These are phyloP conservation scores for Penicillium sp. DNA, from an alignment of 2,329 filamentous ascomycete genomes.

Conservation along the genomic window DNA sequence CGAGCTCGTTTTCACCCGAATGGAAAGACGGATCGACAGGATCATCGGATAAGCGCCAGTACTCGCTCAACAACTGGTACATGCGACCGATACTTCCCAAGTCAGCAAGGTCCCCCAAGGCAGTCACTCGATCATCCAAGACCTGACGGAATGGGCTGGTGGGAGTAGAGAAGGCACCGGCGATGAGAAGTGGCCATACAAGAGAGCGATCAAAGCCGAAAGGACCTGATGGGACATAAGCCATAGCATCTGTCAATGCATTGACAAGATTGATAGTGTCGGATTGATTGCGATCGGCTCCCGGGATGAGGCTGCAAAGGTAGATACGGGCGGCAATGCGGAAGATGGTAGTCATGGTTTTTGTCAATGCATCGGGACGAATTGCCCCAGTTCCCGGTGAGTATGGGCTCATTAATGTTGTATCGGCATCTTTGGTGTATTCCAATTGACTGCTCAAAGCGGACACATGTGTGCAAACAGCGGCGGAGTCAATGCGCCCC, in stretches of 20 bases:
- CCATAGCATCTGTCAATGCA: constrained; percentile 73
- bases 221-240: constrained; percentile 77
- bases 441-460: constrained; percentile 85
- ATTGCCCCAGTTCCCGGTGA: constrained; percentile 65
- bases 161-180: constrained; percentile 73
- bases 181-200: constrained; percentile 89
- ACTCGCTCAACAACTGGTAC: constrained; percentile 72
- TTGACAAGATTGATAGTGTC: constrained; percentile 76
- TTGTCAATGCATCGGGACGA: constrained; percentile 76
- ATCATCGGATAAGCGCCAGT: constrained; percentile 76
- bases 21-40: constrained; percentile 23
- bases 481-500: constrained; percentile 76
- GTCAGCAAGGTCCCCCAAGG: constrained; percentile 73
- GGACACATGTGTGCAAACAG: constrained; percentile 83
- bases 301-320: constrained; percentile 91
- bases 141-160: constrained; percentile 73
- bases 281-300: constrained; percentile 72
- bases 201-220: constrained; percentile 86
- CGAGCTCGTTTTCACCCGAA: neutral
- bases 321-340: constrained; percentile 91
- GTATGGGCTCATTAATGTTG: constrained; percentile 60
- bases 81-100: constrained; percentile 86
- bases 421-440: constrained; percentile 68
- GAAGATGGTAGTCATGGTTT: constrained; percentile 88
- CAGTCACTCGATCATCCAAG: constrained; percentile 71